Evolutionary conservation across 2,329 filamentous ascomycete species (phyloP).

Genomic region (Celoporthe dispersa): DNA sequence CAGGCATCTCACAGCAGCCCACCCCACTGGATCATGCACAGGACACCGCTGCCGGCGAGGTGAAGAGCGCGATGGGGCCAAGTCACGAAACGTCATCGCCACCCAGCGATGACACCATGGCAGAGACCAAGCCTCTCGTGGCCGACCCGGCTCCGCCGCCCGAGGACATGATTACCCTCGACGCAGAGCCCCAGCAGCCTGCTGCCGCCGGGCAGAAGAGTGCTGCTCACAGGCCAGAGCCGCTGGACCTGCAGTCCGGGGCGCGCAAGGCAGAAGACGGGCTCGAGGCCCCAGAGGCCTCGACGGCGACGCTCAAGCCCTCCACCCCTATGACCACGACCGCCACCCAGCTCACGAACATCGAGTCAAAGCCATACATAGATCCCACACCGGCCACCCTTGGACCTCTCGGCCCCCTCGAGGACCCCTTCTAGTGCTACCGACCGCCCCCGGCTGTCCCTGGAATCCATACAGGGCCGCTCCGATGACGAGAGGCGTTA

Average conservation of each 20-base stretch:
- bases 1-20: constrained; percentile 20
- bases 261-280: constrained; percentile 24
- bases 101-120: constrained; percentile 18
- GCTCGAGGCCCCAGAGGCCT: constrained; percentile 45
- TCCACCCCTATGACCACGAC: constrained; percentile 44
- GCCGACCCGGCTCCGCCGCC: constrained; percentile 12
- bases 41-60: constrained; percentile 18
- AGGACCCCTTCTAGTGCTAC: constrained; percentile 61
- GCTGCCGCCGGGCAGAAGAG: constrained; percentile 7
- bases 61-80: constrained; percentile 30
- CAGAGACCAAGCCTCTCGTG: constrained; percentile 14
- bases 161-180: constrained; percentile 25
- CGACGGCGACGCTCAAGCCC: constrained; percentile 55
- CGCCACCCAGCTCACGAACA: constrained; percentile 50
- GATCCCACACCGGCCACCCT: constrained; percentile 63
- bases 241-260: constrained; percentile 11
- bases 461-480: constrained; percentile 56
- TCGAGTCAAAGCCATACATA: constrained; percentile 54
- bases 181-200: neutral
- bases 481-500: constrained; percentile 64
- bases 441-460: constrained; percentile 49
- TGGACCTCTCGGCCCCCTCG: constrained; percentile 60
- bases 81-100: constrained; percentile 20
- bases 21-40: constrained; percentile 24
- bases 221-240: neutral